Evolutionary conservation across 495 filamentous ascomycete species (phyloP), one percentile per base, ranked within the genome.

Genomic region (Gamarada debralockiae): DNA sequence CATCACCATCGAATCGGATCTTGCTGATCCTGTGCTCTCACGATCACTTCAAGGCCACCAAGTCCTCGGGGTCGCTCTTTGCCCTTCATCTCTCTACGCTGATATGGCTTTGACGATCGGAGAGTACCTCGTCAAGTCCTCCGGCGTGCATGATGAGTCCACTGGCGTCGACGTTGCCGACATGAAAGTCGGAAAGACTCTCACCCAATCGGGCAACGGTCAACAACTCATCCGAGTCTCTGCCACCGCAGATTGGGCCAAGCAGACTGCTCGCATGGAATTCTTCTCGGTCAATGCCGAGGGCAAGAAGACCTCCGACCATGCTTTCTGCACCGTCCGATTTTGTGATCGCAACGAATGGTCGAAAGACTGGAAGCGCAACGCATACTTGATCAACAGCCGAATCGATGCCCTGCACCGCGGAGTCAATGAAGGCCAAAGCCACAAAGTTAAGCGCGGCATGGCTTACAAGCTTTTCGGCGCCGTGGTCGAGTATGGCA

Each of bases 61-160:
- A 48, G 85, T 89, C 56, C 87, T 90, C 58, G 72, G 36, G 13
- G 65, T 67, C 18, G 53, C 64, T 1, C 63, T 79, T 5, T 76
- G 70, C 34, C 69, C 74, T 3, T 73, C 75, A 25, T 81, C 84
- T 1, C 65, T 90, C 2, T 90, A 87, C 53, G 85, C 81, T 18
- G 88, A 92, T 65, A 87, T 90, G 69, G 86, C 85, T 14, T 75
- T 87, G 50, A 89, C 85, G 0, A 66, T 87, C 42, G 83, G 74
- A 50, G 75, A 89, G 25, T 89, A 87, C 53, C 66, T 84, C 15
- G 76, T 84, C 42, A 74, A 80, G 46, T 72, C 78, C 34, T 66
- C 79, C 44, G 73, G 76, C 2, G 10, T 10, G 22, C 76, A 76
- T 1, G 72, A 76, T 3, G 56, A 65, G 17, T 68, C 76, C 53